A percentile compares a stretch with the other conserved stretches of the same genome.
Conservation (phyloP, 371 early-diverging fungal genomes). For the Mucor racemosus region DNA sequence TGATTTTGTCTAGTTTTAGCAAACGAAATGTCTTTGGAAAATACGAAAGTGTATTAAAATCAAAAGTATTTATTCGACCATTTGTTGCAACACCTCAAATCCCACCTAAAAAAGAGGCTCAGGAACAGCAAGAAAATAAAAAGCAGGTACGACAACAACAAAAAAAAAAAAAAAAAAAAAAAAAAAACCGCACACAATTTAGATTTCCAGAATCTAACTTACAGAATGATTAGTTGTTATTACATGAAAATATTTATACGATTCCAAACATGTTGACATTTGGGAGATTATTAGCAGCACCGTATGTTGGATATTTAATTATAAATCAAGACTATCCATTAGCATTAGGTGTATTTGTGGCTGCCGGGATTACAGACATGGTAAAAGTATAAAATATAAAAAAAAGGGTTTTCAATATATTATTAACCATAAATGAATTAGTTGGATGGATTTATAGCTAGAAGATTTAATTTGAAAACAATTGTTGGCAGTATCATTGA, state of each 20-base stretch:
- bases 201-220: not conserved
- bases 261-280: slow-evolving; percentile 87
- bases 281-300: slow-evolving; percentile 74
- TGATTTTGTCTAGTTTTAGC: too few relatives aligned
- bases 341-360: slow-evolving; percentile 75
- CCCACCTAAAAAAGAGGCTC: not conserved
- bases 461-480: slow-evolving; percentile 83
- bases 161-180: not conserved
- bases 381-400: slow-evolving; percentile 33
- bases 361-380: slow-evolving; percentile 86
- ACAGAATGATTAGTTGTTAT: not conserved
- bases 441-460: slow-evolving; percentile 92
- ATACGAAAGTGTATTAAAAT: too few relatives aligned
- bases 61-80: not conserved
- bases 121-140: not conserved
- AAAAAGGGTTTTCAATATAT: not conserved
- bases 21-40: too few relatives aligned
- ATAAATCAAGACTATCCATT: slow-evolving; percentile 66
- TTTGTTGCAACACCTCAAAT: not conserved
- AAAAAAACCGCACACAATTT: too few relatives aligned
- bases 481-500: slow-evolving; percentile 91
- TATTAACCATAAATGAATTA: slow-evolving; percentile 16
- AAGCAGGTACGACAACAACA: not conserved
- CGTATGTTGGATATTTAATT: slow-evolving; percentile 88
- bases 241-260: slow-evolving; percentile 82